Evolutionary conservation across 495 filamentous ascomycete species (phyloP).

Genomic region (Massariosphaeria phaeospora): DNA sequence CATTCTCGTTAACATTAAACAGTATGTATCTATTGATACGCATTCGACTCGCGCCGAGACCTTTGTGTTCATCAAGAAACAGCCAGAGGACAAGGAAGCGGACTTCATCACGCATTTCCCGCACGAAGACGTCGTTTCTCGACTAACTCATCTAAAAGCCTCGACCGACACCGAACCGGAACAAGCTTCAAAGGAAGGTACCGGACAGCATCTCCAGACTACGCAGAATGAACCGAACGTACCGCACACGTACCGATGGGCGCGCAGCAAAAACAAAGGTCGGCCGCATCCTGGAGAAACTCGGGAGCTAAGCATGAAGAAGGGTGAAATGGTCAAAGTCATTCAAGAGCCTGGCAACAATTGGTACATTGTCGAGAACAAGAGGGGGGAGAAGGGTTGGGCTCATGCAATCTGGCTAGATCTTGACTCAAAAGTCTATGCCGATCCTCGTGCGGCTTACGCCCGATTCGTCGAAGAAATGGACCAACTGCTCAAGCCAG

Average conservation of each 20-base stretch:
- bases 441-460: conserved; percentile 1
- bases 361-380: conserved; percentile 13
- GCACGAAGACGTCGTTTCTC: conserved; percentile 1
- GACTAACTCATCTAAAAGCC: no score
- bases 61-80: conserved; percentile 10
- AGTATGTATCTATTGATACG: conserved; percentile 14
- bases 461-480: not conserved
- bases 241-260: conserved; percentile 1
- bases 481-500: not conserved
- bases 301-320: conserved; percentile 15
- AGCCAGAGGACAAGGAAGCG: not conserved
- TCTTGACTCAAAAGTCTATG: not conserved
- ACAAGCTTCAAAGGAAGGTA: not conserved
- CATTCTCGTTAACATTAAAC: no score
- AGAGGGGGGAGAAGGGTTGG: not conserved
- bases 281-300: not conserved
- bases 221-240: not conserved
- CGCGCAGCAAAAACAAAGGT: not conserved
- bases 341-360: conserved; percentile 4
- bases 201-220: not conserved
- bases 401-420: conserved; percentile 6
- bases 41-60: not conserved
- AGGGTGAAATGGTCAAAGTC: conserved; percentile 15
- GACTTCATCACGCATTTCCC: conserved; percentile 5
- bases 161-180: no score